A percentile compares a stretch with the other conserved stretches of the same genome.
Conservation (phyloP, 2,329 filamentous ascomycete species). For the Alternaria atra region DNA sequence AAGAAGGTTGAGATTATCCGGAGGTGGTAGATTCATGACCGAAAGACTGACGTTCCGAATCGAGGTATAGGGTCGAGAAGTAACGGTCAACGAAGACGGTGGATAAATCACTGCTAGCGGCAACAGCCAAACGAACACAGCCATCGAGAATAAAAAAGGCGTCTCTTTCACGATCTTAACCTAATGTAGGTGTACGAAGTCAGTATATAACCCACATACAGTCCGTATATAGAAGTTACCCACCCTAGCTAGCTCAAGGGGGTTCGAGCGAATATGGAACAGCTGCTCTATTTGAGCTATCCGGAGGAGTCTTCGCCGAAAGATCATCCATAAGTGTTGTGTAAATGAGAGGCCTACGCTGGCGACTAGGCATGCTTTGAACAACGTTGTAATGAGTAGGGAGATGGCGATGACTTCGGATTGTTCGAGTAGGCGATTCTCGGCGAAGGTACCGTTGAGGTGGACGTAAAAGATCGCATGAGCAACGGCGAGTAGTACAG, state of each 20-base stretch:
- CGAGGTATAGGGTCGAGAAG: neutral
- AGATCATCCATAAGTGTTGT: conserved; percentile 13
- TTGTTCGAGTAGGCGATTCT: neutral
- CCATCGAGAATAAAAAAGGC: neutral
- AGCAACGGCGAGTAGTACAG: neutral
- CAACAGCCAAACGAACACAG: conserved; percentile 6
- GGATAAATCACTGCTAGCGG: conserved; percentile 16
- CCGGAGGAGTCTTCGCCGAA: neutral
- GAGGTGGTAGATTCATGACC: neutral
- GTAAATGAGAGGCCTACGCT: conserved; percentile 7
- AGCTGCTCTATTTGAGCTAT: neutral
- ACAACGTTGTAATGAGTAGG: conserved; percentile 5
- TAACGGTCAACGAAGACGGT: conserved; percentile 13
- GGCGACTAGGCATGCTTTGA: neutral
- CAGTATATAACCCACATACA: neutral
- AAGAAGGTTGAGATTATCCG: neutral
- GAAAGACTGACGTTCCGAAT: neutral
- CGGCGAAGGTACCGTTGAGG: neutral
- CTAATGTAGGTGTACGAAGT: neutral
- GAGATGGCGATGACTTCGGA: conserved; percentile 9
- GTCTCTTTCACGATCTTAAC: neutral
- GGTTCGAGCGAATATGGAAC: conserved; percentile 7
- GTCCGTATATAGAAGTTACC: neutral
- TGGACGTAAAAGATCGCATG: neutral
- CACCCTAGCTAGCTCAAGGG: neutral